Conservation (phyloP, 176 grass and related monocot genomes). For the Luzula sylvatica region DNA sequence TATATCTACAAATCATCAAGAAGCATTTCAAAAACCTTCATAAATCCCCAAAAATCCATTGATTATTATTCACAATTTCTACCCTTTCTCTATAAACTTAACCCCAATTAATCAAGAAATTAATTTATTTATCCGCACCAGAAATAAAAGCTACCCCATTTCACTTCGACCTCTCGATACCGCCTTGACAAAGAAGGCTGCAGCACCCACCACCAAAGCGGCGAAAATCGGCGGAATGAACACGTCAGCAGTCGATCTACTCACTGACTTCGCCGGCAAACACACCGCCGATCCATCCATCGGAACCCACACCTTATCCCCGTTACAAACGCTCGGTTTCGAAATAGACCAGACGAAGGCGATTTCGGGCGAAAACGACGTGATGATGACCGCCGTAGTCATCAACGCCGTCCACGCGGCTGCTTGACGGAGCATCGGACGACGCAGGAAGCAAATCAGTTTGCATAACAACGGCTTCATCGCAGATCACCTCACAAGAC, state of each 20-base stretch:
- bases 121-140: too few species aligned
- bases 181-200: slow-evolving; percentile 59
- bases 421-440: slow-evolving; percentile 28
- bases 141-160: too few species aligned
- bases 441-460: background rate
- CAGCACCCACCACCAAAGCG: slow-evolving; percentile 56
- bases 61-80: too few species aligned
- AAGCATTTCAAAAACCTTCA: too few species aligned
- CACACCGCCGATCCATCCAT: background rate
- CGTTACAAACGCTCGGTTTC: background rate
- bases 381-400: slow-evolving; percentile 36
- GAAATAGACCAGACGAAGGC: slow-evolving; percentile 72
- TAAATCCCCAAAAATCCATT: too few species aligned
- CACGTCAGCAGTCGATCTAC: background rate
- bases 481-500: too few species aligned
- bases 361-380: slow-evolving; percentile 53
- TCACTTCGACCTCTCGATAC: slow-evolving; percentile 30
- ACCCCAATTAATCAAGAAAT: too few species aligned
- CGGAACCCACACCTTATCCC: background rate
- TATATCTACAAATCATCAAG: too few species aligned
- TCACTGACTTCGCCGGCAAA: slow-evolving; percentile 1
- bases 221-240: slow-evolving; percentile 66
- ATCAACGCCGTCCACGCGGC: slow-evolving; percentile 48
- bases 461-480: slow-evolving; percentile 10
- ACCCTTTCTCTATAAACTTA: too few species aligned